Conservation (phyloP, 129 eudicot genomes). For the Erigeron canadensis region DNA sequence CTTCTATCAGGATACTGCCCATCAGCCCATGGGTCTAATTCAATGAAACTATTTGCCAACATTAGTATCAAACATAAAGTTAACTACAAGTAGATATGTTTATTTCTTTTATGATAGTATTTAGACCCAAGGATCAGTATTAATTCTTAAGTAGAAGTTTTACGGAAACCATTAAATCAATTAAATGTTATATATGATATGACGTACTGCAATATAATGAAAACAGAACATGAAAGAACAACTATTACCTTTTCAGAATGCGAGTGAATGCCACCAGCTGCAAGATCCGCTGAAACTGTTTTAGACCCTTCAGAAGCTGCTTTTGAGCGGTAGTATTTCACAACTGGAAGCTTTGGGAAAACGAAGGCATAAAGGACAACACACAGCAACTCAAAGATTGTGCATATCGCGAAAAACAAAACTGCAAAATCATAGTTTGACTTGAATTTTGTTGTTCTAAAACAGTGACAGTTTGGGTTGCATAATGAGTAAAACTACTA, state of each 20-base stretch:
- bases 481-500: too few species aligned
- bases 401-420: constrained; percentile 40
- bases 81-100: too few species aligned
- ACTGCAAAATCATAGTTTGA: constrained; percentile 26
- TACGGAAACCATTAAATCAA: too few species aligned
- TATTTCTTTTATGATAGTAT: too few species aligned
- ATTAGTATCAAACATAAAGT: too few species aligned
- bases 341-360: constrained; percentile 48
- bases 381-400: constrained; percentile 38
- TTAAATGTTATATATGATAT: too few species aligned
- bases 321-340: constrained; percentile 44
- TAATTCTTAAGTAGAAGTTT: too few species aligned
- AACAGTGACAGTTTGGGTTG: background rate
- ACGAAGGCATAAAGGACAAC: constrained; percentile 37
- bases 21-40: too few species aligned
- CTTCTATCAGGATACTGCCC: too few species aligned
- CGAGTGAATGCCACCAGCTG: constrained; percentile 39
- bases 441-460: background rate
- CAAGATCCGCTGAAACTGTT: constrained; percentile 52
- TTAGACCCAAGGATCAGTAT: too few species aligned
- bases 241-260: constrained; percentile 14
- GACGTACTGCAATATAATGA: too few species aligned
- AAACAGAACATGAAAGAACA: background rate
- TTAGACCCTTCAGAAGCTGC: constrained; percentile 51
- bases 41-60: too few species aligned